Evolutionary conservation across 805 yeast species (phyloP).

Genomic region (Yamadazyma akitaensis): DNA sequence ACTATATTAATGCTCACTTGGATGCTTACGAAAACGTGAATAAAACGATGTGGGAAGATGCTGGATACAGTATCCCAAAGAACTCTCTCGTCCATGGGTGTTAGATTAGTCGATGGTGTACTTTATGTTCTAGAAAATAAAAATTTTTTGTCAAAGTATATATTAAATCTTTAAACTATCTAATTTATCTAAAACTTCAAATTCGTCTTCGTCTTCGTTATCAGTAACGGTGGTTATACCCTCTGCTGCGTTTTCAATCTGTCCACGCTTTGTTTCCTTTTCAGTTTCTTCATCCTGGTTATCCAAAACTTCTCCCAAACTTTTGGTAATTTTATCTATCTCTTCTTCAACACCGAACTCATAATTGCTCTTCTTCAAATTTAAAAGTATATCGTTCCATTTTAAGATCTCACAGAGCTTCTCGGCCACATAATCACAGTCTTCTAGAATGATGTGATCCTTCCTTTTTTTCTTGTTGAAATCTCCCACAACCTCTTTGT

Average conservation of each 20-base stretch:
- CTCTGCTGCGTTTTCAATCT: constrained; percentile 1
- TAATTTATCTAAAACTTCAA: not conserved
- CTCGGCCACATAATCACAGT: constrained; percentile 65
- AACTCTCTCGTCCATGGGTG: constrained; percentile 29
- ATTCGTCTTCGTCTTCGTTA: not conserved
- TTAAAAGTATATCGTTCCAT: constrained; percentile 57
- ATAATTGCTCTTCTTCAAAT: constrained; percentile 25
- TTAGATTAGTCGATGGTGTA: constrained; percentile 6
- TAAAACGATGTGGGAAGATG: constrained; percentile 67
- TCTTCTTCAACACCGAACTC: constrained; percentile 15
- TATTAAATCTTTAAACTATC: not conserved
- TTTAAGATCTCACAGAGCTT: constrained; percentile 53
- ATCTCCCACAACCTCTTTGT: constrained; percentile 76
- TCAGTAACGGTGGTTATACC: not conserved
- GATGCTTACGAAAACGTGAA: constrained; percentile 69
- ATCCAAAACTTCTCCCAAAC: constrained; percentile 9
- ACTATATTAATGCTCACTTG: constrained; percentile 70
- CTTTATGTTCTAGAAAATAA: constrained; percentile 3
- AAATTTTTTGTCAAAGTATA: not conserved
- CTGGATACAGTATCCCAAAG: constrained; percentile 57
- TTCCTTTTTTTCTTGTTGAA: constrained; percentile 40
- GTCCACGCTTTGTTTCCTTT: constrained; percentile 6
- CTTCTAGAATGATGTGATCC: constrained; percentile 60
- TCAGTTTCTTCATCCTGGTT: constrained; percentile 9
- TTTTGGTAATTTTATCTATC: constrained; percentile 12